Conservation (phyloP, 192 early-diverging fungal genomes). For the Allomyces macrogynus region DNA sequence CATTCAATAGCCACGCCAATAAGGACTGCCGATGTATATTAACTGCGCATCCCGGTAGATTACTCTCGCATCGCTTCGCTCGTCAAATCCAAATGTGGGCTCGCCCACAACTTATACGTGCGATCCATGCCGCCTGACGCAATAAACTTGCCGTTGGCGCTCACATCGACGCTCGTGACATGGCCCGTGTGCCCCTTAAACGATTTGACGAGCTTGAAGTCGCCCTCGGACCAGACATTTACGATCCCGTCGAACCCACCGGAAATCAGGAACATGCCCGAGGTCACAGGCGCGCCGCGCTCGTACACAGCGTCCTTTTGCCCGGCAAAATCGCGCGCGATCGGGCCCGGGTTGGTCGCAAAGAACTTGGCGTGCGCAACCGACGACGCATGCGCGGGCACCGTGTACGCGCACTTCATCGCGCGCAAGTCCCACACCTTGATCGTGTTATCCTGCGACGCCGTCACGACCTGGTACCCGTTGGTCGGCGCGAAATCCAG, state of each 20-base stretch:
- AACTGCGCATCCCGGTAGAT: too few relatives aligned
- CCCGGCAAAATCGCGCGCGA: conserved; percentile 9
- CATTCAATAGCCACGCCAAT: too few relatives aligned
- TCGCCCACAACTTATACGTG: conserved; percentile 80
- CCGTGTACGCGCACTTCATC: conserved; percentile 49
- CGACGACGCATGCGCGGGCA: conserved; percentile 81
- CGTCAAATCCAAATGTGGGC: conserved; percentile 19
- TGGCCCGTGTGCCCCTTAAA: conserved; percentile 75
- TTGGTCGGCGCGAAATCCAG: conserved; percentile 70
- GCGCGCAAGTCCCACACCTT: conserved; percentile 82
- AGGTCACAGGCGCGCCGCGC: conserved; percentile 9
- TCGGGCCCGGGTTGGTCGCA: conserved; percentile 9
- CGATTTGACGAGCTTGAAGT: conserved; percentile 75
- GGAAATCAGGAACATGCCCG: conserved; percentile 62
- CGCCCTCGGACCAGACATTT: conserved; percentile 83
- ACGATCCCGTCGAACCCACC: conserved; percentile 74
- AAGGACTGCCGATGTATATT: too few relatives aligned
- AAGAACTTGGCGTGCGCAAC: conserved; percentile 62
- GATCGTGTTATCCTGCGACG: conserved; percentile 76
- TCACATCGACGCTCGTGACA: conserved; percentile 63
- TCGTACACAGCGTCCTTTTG: conserved; percentile 12
- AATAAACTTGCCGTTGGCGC: conserved; percentile 55
- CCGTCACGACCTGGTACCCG: conserved; percentile 70
- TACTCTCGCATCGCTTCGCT: too few relatives aligned
- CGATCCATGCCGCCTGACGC: conserved; percentile 75